These are phyloP conservation scores for Cordyceps cateniannulata DNA, from an alignment of 2,329 filamentous ascomycete genomes.

Conservation along the genomic window DNA sequence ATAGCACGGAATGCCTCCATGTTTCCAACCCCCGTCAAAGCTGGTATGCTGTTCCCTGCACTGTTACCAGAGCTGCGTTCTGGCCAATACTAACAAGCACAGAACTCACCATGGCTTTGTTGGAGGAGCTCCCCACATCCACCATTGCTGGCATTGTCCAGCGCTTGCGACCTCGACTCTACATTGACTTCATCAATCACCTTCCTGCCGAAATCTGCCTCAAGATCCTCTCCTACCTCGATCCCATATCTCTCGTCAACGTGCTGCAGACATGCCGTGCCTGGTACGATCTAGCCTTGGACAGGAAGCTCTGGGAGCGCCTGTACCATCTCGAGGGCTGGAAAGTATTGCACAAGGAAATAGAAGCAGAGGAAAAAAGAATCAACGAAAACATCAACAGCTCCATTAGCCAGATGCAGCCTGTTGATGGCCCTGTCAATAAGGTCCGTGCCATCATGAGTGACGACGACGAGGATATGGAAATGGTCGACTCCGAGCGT, in stretches of 20 bases:
- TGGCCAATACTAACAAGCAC: neutral
- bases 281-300: constrained; percentile 77
- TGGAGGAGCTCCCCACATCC: constrained; percentile 73
- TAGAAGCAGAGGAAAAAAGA: constrained; percentile 58
- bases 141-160: constrained; percentile 75
- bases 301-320: constrained; percentile 79
- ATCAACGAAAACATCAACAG: constrained; percentile 39
- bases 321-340: constrained; percentile 84
- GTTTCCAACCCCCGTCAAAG: constrained; percentile 43
- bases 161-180: constrained; percentile 72
- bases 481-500: constrained; percentile 38
- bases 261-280: constrained; percentile 72
- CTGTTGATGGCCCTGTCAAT: constrained; percentile 43
- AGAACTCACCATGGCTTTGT: constrained; percentile 77
- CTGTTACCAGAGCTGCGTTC: neutral
- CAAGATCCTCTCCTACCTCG: constrained; percentile 80
- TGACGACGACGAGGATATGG: constrained; percentile 44
- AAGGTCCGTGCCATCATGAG: constrained; percentile 50
- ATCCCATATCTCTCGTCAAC: constrained; percentile 70
- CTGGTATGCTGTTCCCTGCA: constrained; percentile 31
- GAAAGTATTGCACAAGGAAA: constrained; percentile 61
- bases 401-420: constrained; percentile 35
- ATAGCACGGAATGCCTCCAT: constrained; percentile 42
- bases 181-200: constrained; percentile 84
- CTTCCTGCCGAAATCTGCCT: constrained; percentile 88